A percentile compares a stretch with the other conserved stretches of the same genome.
Evolutionary conservation across 306 rosid genomes (phyloP).

Genomic region (Heteromeles arbutifolia): DNA sequence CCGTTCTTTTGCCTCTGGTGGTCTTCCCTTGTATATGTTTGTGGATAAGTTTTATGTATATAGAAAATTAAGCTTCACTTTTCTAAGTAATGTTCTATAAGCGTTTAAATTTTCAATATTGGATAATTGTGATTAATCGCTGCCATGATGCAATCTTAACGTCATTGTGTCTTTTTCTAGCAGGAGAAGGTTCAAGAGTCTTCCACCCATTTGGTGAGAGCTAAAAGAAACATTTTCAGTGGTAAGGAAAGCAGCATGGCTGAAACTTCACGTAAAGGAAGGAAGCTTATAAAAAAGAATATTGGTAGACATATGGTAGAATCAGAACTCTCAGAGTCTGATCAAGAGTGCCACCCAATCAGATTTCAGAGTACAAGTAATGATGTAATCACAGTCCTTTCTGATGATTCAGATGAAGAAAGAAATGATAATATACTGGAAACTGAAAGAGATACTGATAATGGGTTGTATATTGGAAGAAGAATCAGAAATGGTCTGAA

Average conservation of each 20-base stretch:
- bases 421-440: constrained; percentile 17
- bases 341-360: constrained; percentile 18
- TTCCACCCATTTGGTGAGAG: constrained; percentile 34
- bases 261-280: constrained; percentile 45
- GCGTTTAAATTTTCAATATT: background rate
- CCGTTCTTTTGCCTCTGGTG: background rate
- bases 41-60: background rate
- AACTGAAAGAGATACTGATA: constrained; percentile 28
- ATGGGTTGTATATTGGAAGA: constrained; percentile 22
- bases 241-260: constrained; percentile 17
- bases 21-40: background rate
- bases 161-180: background rate
- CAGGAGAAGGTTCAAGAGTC: constrained; percentile 34
- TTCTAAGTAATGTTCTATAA: background rate
- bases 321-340: constrained; percentile 29
- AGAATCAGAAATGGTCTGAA: constrained; percentile 21
- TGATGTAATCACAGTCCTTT: constrained; percentile 22
- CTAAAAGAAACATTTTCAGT: constrained; percentile 34
- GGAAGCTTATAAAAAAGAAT: constrained; percentile 33
- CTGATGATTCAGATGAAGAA: constrained; percentile 28
- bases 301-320: constrained; percentile 12
- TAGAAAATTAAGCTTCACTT: background rate
- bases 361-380: constrained; percentile 19
- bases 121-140: background rate
- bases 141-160: background rate